Conservation (phyloP, 345 rosid genomes). For the Ceriops decandra region DNA sequence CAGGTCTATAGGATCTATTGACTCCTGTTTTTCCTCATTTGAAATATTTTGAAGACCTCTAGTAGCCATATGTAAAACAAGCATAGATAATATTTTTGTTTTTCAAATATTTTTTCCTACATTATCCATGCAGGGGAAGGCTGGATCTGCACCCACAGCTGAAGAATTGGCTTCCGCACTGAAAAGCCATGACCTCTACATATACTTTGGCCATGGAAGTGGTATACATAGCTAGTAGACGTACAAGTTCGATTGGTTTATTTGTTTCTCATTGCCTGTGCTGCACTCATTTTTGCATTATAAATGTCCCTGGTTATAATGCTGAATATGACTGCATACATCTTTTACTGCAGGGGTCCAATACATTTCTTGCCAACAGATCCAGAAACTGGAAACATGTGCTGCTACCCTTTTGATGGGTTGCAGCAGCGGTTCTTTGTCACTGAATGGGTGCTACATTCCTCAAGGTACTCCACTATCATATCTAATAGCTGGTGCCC, state of each 20-base stretch:
- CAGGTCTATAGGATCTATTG: too few species aligned
- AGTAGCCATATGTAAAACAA: not conserved
- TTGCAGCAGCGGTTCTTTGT: conserved; percentile 84
- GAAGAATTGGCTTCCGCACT: conserved; percentile 69
- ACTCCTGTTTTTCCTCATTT: too few species aligned
- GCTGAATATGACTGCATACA: not conserved
- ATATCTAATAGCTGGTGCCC: conserved; percentile 76
- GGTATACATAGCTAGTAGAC: conserved; percentile 42
- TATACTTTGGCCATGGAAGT: conserved; percentile 93
- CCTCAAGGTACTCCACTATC: conserved; percentile 76
- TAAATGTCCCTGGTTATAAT: conserved; percentile 15
- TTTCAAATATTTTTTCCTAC: not conserved
- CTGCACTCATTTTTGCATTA: conserved; percentile 1
- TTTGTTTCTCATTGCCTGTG: not conserved
- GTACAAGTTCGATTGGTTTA: not conserved
- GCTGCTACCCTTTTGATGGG: conserved; percentile 88
- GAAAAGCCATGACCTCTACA: conserved; percentile 74
- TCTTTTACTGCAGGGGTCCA: conserved; percentile 54
- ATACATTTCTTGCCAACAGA: conserved; percentile 58
- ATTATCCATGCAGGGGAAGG: conserved; percentile 59
- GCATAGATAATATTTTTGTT: not conserved
- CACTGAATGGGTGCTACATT: conserved; percentile 61
- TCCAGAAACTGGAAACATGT: conserved; percentile 71
- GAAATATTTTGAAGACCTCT: not conserved
- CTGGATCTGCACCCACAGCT: conserved; percentile 66